Conservation (phyloP, 306 rosid species). For the Begonia fuchsioides region DNA sequence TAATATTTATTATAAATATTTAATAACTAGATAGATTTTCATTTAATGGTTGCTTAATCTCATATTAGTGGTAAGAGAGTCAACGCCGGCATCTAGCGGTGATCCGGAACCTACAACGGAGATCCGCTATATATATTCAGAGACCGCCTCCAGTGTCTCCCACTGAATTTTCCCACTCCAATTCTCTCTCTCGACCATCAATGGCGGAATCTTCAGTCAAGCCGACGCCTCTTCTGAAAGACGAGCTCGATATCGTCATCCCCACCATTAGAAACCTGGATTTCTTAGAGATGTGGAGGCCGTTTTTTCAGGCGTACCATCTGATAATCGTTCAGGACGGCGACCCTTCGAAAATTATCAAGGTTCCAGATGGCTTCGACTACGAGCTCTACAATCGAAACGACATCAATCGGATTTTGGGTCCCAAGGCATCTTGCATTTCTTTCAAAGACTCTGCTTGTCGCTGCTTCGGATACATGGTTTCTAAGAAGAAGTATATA, state of each 20-base stretch:
- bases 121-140: too few species aligned
- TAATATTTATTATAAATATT: too few species aligned
- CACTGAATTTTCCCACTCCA: not conserved
- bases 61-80: not conserved
- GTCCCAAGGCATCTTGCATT: conserved; percentile 35
- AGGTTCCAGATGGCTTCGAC: conserved; percentile 27
- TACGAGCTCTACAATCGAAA: conserved; percentile 32
- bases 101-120: too few species aligned
- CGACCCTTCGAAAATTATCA: conserved; percentile 18
- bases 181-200: not conserved
- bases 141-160: not conserved
- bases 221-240: conserved; percentile 16
- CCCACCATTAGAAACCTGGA: conserved; percentile 27
- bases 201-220: conserved; percentile 12
- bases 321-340: conserved; percentile 28
- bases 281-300: conserved; percentile 33
- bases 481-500: conserved; percentile 38
- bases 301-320: conserved; percentile 22
- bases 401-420: conserved; percentile 26
- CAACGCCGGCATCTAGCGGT: too few species aligned
- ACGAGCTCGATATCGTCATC: conserved; percentile 25
- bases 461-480: conserved; percentile 37
- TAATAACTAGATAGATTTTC: too few species aligned
- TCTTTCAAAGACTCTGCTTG: conserved; percentile 42
- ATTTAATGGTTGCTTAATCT: too few species aligned